phyloP scores from a whole-genome alignment of 2,329 filamentous ascomycete genomes.

The Achaetomium macrosporum region DNA sequence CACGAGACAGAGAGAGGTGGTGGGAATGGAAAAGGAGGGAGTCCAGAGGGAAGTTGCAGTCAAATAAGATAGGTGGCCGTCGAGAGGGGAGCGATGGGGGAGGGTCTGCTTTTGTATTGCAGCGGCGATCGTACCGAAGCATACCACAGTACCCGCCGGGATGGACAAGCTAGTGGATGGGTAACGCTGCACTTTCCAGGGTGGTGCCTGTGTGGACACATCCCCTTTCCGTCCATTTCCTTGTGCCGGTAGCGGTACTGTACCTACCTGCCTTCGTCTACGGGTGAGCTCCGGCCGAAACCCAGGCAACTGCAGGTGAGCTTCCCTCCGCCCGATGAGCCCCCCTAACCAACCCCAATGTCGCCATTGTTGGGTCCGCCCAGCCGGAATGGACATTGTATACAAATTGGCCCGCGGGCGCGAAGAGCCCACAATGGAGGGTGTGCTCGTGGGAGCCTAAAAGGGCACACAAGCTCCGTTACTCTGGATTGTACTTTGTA shows the following conservation, averaged over 20 bases:
- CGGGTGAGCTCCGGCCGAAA: conserved; percentile 13
- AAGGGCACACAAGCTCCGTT: no score
- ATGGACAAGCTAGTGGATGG: conserved; percentile 19
- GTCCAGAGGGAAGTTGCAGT: conserved; percentile 5
- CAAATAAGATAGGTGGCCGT: neutral
- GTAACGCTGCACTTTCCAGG: conserved; percentile 7
- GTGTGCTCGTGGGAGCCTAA: neutral
- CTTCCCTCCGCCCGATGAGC: conserved; percentile 22
- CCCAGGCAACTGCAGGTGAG: conserved; percentile 3
- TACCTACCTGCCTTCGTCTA: neutral
- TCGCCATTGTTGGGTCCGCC: conserved; percentile 10
- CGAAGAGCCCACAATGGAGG: neutral
- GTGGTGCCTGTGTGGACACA: conserved; percentile 15
- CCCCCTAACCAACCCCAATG: conserved; percentile 7
- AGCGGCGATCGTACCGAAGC: conserved; percentile 20
- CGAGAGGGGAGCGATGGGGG: conserved; percentile 6
- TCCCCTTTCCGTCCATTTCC: neutral
- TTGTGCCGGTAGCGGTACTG: conserved; percentile 12
- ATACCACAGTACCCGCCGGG: conserved; percentile 16
- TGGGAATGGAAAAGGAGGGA: neutral
- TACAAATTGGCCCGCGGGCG: neutral
- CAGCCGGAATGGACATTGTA: conserved; percentile 1
- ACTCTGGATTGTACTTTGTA: no score
- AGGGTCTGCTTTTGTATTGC: conserved; percentile 24
- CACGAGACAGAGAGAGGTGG: neutral